Conservation (phyloP, 768 basidiomycete species). For the Saitozyma podzolica region DNA sequence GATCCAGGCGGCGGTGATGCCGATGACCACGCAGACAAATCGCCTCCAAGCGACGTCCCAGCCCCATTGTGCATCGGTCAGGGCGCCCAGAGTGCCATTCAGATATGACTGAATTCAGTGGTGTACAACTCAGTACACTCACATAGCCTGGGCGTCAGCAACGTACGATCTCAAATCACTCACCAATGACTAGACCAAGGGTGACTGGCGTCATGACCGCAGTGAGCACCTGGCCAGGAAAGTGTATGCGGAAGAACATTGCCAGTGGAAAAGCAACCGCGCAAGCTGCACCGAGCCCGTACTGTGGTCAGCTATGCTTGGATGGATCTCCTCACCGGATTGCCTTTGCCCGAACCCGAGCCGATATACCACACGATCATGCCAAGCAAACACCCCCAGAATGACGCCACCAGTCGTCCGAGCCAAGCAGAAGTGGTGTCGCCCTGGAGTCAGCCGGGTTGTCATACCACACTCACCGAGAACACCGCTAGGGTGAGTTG, state of each 20-base stretch:
- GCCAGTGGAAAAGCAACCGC: constrained; percentile 72
- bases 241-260: constrained; percentile 70
- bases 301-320: constrained; percentile 41
- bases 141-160: constrained; percentile 20
- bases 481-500: constrained; percentile 44
- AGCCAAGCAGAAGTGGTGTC: constrained; percentile 47
- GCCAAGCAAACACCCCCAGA: constrained; percentile 46
- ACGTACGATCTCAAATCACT: constrained; percentile 8
- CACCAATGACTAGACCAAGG: constrained; percentile 40
- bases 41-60: constrained; percentile 65
- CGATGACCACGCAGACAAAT: constrained; percentile 59
- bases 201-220: constrained; percentile 57
- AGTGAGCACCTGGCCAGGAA: constrained; percentile 71
- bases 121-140: constrained; percentile 54
- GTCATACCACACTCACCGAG: constrained; percentile 22
- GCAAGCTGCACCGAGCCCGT: constrained; percentile 68
- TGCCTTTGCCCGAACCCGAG: constrained; percentile 30
- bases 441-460: constrained; percentile 15
- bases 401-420: constrained; percentile 39
- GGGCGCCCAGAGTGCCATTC: constrained; percentile 55
- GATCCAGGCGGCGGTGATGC: constrained; percentile 73
- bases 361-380: constrained; percentile 46
- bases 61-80: constrained; percentile 46
- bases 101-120: constrained; percentile 48
- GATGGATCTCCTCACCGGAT: constrained; percentile 21